Percentiles rank a stretch among this genome's conserved stretches.
Evolutionary conservation across 805 yeast species (phyloP).

Genomic region (Wickerhamiella australiensis): DNA sequence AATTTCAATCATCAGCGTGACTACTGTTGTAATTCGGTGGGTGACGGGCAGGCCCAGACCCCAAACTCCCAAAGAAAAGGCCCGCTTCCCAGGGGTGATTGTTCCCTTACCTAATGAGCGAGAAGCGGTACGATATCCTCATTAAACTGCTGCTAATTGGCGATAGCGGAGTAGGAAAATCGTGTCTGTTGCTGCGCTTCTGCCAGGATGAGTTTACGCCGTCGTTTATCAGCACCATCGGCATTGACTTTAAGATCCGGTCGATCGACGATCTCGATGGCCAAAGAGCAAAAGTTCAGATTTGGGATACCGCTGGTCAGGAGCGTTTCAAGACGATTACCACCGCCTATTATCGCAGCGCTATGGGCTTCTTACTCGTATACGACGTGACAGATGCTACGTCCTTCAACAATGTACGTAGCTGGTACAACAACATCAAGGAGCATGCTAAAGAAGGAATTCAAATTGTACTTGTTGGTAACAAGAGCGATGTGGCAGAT

Average conservation of each 20-base stretch:
- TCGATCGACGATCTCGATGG: conserved; percentile 81
- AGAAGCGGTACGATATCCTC: conserved; percentile 60
- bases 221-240: conserved; percentile 91
- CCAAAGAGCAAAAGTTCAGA: conserved; percentile 82
- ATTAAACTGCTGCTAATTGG: conserved; percentile 89
- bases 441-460: conserved; percentile 97
- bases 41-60: neutral
- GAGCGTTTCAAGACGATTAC: conserved; percentile 97
- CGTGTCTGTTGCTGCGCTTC: conserved; percentile 82
- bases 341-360: conserved; percentile 95
- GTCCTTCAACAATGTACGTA: conserved; percentile 82
- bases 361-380: conserved; percentile 93
- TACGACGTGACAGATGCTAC: conserved; percentile 97
- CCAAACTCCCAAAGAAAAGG: neutral
- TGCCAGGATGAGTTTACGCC: conserved; percentile 96
- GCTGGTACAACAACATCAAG: conserved; percentile 91
- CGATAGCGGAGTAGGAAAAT: conserved; percentile 53
- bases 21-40: neutral
- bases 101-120: conserved; percentile 15
- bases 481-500: conserved; percentile 84
- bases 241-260: conserved; percentile 95
- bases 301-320: conserved; percentile 99
- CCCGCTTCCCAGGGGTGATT: neutral
- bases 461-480: conserved; percentile 85
- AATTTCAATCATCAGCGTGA: neutral